phyloP scores from a whole-genome alignment of 208 protist genomes.

The Trypanosoma melophagium region DNA sequence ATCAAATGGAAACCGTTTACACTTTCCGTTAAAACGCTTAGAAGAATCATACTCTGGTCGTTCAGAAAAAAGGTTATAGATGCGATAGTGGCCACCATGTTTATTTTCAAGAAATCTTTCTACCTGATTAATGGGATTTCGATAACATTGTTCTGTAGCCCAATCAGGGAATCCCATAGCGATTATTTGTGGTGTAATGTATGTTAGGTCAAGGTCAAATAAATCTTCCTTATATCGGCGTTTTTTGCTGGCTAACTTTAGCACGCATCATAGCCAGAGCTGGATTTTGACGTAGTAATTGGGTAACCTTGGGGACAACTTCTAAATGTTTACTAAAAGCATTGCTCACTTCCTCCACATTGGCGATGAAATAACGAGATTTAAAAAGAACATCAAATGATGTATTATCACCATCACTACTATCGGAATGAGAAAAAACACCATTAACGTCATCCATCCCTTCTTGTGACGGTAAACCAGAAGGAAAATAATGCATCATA shows the following conservation, averaged over 20 bases:
- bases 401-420: background rate
- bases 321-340: slow-evolving; percentile 2
- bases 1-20: slow-evolving; percentile 87
- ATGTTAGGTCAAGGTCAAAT: slow-evolving; percentile 94
- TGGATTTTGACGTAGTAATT: slow-evolving; percentile 17
- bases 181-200: slow-evolving; percentile 89
- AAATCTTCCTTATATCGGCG: slow-evolving; percentile 77
- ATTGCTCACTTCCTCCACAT: background rate
- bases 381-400: background rate
- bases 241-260: slow-evolving; percentile 92
- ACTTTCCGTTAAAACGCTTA: slow-evolving; percentile 53
- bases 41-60: slow-evolving; percentile 73
- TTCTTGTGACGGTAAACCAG: background rate
- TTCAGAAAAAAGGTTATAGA: slow-evolving; percentile 94
- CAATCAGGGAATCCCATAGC: slow-evolving; percentile 93
- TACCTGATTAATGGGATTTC: slow-evolving; percentile 93
- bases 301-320: background rate
- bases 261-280: slow-evolving; percentile 46
- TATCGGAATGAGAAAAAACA: background rate
- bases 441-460: background rate
- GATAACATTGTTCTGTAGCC: slow-evolving; percentile 88
- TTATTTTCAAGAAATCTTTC: slow-evolving; percentile 89
- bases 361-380: background rate
- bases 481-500: slow-evolving; percentile 4
- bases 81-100: slow-evolving; percentile 86